Percentiles rank a stretch among this genome's conserved stretches.
These are phyloP conservation scores for Blastobotrys serpentis DNA, from an alignment of 1,139 yeast species.

Conservation along the genomic window DNA sequence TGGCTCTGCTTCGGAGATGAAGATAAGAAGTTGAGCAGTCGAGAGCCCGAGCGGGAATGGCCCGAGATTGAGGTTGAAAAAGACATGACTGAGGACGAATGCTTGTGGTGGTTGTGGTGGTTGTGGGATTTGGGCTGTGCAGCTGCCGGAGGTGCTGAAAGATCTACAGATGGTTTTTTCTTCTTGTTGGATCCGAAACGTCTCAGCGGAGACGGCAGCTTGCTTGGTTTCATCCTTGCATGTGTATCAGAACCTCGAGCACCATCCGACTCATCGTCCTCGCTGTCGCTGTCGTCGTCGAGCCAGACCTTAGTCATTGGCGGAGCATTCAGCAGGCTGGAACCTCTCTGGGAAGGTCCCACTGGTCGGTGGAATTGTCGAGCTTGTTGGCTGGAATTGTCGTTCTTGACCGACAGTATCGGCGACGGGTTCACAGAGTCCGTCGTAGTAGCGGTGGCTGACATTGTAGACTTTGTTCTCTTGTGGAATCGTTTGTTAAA, in stretches of 20 bases:
- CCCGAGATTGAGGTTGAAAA: not conserved
- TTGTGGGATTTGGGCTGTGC: slow-evolving; percentile 6
- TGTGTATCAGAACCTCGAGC: slow-evolving; percentile 1
- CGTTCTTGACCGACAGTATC: not conserved
- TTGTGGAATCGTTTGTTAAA: slow-evolving; percentile 4
- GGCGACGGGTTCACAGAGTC: slow-evolving; percentile 2
- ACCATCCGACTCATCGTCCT: not conserved
- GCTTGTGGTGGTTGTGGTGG: slow-evolving; percentile 8
- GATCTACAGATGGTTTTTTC: slow-evolving; percentile 3
- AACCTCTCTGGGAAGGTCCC: not conserved
- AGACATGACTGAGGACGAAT: slow-evolving; percentile 10
- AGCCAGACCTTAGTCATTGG: slow-evolving; percentile 33
- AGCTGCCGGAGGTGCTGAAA: slow-evolving; percentile 1
- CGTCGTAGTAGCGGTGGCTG: slow-evolving; percentile 8
- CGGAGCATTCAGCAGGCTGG: slow-evolving; percentile 22
- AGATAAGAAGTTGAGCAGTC: slow-evolving; percentile 2
- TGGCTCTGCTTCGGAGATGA: not conserved
- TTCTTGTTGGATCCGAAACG: slow-evolving; percentile 16
- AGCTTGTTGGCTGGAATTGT: not conserved
- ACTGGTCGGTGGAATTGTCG: slow-evolving; percentile 7
- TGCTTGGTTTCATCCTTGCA: slow-evolving; percentile 1
- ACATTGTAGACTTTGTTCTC: slow-evolving; percentile 6
- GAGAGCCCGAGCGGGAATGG: slow-evolving; percentile 2
- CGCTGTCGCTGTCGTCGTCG: slow-evolving; percentile 28
- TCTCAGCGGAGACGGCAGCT: slow-evolving; percentile 8